These are phyloP conservation scores for Talaromyces liani DNA, from an alignment of 495 filamentous ascomycete species.

Conservation along the genomic window DNA sequence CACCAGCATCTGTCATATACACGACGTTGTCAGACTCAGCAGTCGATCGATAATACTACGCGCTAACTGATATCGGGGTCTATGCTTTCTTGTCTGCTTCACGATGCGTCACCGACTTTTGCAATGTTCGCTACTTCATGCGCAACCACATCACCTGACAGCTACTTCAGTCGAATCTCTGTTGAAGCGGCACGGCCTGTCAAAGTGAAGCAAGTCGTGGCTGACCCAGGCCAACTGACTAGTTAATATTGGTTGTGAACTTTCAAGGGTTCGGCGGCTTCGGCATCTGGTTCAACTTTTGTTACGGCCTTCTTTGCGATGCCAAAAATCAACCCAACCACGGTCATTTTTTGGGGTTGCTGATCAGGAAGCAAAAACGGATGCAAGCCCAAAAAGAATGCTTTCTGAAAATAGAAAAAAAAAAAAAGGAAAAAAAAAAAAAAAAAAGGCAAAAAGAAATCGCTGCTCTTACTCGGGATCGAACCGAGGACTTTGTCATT, in stretches of 20 bases:
- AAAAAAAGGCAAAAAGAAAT: background rate
- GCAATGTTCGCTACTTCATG: background rate
- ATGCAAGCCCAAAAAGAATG: background rate
- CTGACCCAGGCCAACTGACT: too few relatives aligned
- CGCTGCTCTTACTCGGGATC: background rate
- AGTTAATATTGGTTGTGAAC: background rate
- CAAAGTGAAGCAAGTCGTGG: background rate
- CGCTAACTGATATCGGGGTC: background rate
- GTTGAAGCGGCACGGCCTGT: background rate
- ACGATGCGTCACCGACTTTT: background rate
- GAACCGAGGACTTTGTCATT: constrained; percentile 1
- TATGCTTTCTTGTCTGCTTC: background rate
- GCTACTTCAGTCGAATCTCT: background rate
- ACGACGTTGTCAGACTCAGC: background rate
- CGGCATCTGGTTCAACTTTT: background rate
- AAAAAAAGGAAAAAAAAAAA: too few relatives aligned
- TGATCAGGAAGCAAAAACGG: background rate
- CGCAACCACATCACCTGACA: background rate
- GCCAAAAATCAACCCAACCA: background rate
- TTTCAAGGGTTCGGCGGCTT: background rate
- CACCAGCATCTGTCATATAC: background rate
- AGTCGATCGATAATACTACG: too few relatives aligned
- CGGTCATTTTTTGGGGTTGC: background rate
- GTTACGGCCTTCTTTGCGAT: background rate
- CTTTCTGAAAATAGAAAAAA: too few relatives aligned